These are phyloP conservation scores for Solanum tacnaense DNA, from an alignment of 257 asterid genomes.

Conservation along the genomic window DNA sequence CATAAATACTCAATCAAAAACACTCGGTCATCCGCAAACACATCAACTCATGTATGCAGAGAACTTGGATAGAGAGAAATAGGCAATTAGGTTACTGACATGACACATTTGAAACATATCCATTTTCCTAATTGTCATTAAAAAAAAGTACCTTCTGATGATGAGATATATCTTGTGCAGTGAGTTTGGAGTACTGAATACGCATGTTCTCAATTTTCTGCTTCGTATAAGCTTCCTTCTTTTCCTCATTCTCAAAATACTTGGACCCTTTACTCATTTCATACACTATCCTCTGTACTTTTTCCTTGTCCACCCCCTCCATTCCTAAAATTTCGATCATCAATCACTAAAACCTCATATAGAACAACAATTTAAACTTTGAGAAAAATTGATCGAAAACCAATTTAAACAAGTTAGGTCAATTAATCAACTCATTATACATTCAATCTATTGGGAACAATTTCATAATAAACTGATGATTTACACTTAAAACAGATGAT, in stretches of 20 bases:
- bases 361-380: background rate
- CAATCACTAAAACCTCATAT: background rate
- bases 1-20: background rate
- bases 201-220: slow-evolving; percentile 68
- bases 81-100: background rate
- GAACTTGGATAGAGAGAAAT: background rate
- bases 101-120: background rate
- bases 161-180: slow-evolving; percentile 36
- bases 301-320: slow-evolving; percentile 99
- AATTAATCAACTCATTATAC: background rate
- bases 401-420: background rate
- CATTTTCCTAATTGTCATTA: background rate
- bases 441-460: background rate
- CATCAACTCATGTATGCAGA: background rate
- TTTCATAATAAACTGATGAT: background rate
- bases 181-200: slow-evolving; percentile 50
- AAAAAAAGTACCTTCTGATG: slow-evolving; percentile 49
- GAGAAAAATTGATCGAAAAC: background rate
- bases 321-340: slow-evolving; percentile 43
- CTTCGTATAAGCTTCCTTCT: slow-evolving; percentile 70
- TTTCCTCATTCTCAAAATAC: slow-evolving; percentile 83
- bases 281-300: slow-evolving; percentile 85
- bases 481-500: background rate
- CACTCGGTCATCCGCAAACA: background rate
- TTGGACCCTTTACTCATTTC: slow-evolving; percentile 99